Conservation (phyloP, 345 rosid genomes). For the Ailanthus altissimus region DNA sequence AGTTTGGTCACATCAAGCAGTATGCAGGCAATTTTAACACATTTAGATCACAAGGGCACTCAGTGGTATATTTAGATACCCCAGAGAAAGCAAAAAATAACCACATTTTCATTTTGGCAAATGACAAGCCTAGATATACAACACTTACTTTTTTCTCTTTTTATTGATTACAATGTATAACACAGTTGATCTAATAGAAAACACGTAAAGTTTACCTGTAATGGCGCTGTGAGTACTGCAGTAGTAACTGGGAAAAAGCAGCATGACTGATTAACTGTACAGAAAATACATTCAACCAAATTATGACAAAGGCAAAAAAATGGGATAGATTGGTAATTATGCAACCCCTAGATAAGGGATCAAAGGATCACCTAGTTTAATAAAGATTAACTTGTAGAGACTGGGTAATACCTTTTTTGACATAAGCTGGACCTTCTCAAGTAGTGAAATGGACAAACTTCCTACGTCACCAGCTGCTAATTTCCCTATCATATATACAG, state of each 20-base stretch:
- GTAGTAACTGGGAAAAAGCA: slow-evolving; percentile 74
- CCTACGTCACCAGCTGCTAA: slow-evolving; percentile 61
- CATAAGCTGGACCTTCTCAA: slow-evolving; percentile 51
- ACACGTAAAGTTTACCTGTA: slow-evolving; percentile 60
- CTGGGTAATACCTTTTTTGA: slow-evolving; percentile 49
- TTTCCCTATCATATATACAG: slow-evolving; percentile 68
- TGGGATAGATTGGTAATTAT: neutral
- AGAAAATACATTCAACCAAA: slow-evolving; percentile 30
- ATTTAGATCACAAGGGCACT: neutral
- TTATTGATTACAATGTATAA: neutral
- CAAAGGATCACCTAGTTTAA: neutral
- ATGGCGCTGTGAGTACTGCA: slow-evolving; percentile 61
- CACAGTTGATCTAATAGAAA: neutral
- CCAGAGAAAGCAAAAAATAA: neutral
- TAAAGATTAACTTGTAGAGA: slow-evolving; percentile 15
- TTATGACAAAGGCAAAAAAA: too few species aligned
- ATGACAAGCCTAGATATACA: neutral
- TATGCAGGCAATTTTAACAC: neutral
- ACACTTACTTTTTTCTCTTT: too few species aligned
- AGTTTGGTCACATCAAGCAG: neutral
- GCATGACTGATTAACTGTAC: slow-evolving; percentile 69
- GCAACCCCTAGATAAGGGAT: neutral
- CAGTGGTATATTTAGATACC: neutral
- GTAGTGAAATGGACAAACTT: slow-evolving; percentile 62
- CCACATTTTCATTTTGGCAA: neutral